These are phyloP conservation scores for Turnera subulata DNA, from an alignment of 345 rosid species.

Conservation along the genomic window DNA sequence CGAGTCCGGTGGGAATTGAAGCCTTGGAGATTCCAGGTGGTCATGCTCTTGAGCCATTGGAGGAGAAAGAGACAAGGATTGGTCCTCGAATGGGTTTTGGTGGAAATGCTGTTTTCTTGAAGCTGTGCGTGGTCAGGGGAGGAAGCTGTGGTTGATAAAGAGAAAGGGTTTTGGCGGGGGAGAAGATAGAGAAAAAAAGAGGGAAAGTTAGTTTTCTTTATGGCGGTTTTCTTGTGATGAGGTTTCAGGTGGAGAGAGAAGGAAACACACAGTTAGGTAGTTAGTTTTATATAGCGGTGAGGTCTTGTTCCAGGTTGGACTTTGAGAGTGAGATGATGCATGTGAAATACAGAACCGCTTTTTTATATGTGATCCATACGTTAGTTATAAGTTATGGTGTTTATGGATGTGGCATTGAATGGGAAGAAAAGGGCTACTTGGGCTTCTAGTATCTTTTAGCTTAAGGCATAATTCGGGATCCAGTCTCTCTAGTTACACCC, in stretches of 20 bases:
- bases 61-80: background rate
- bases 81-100: background rate
- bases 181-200: background rate
- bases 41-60: conserved; percentile 3
- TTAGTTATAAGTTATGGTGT: no score
- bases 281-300: no score
- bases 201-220: conserved; percentile 3
- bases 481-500: no score
- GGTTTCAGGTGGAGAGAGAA: conserved; percentile 10
- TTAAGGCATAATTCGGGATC: background rate
- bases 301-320: background rate
- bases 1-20: conserved; percentile 62
- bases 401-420: no score
- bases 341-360: conserved; percentile 22
- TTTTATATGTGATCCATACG: no score
- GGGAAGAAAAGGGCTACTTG: background rate
- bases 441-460: background rate
- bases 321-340: conserved; percentile 30
- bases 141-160: background rate
- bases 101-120: background rate
- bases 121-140: background rate
- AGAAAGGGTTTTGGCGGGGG: background rate
- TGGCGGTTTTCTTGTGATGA: conserved; percentile 35
- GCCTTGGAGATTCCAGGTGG: conserved; percentile 16
- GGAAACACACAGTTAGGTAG: no score